phyloP scores from a whole-genome alignment of 495 filamentous ascomycete genomes.

The Aspergillus taichungensis region DNA sequence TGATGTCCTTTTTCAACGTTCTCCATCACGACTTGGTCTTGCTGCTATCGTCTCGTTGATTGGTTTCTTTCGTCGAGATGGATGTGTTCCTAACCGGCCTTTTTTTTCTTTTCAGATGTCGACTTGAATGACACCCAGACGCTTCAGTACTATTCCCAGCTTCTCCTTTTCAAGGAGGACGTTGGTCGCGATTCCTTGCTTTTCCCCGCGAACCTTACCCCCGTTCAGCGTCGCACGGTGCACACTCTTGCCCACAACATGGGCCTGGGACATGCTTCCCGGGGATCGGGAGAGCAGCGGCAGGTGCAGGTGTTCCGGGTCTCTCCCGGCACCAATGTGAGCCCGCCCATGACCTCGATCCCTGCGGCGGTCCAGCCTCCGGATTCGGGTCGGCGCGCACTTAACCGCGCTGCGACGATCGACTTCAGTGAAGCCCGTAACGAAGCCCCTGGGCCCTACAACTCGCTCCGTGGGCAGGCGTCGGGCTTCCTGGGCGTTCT shows the following conservation, averaged over 20 bases:
- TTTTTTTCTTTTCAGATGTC: slow-evolving; percentile 44
- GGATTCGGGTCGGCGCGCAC: slow-evolving; percentile 66
- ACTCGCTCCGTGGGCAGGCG: slow-evolving; percentile 65
- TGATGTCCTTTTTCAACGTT: not conserved
- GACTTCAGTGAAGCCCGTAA: slow-evolving; percentile 89
- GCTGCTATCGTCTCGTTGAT: no score
- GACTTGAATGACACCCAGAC: slow-evolving; percentile 89
- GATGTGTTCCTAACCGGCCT: no score
- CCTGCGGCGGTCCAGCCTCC: slow-evolving; percentile 53
- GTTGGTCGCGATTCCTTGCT: slow-evolving; percentile 65
- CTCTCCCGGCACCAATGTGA: slow-evolving; percentile 51
- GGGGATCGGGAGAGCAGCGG: slow-evolving; percentile 74
- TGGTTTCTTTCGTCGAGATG: no score
- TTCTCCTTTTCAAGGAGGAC: slow-evolving; percentile 82
- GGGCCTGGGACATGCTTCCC: slow-evolving; percentile 80
- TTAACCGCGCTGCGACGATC: slow-evolving; percentile 94
- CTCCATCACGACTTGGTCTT: not conserved
- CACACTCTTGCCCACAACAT: slow-evolving; percentile 95
- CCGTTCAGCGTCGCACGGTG: slow-evolving; percentile 76
- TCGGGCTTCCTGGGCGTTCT: slow-evolving; percentile 74
- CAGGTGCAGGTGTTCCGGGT: slow-evolving; percentile 82
- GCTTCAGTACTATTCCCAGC: slow-evolving; percentile 77
- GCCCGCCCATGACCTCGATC: slow-evolving; percentile 51
- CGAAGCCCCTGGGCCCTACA: slow-evolving; percentile 57
- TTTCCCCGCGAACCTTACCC: slow-evolving; percentile 72